Evolutionary conservation across 2,329 filamentous ascomycete genomes (phyloP).

Genomic region (Raffaelea arxii): DNA sequence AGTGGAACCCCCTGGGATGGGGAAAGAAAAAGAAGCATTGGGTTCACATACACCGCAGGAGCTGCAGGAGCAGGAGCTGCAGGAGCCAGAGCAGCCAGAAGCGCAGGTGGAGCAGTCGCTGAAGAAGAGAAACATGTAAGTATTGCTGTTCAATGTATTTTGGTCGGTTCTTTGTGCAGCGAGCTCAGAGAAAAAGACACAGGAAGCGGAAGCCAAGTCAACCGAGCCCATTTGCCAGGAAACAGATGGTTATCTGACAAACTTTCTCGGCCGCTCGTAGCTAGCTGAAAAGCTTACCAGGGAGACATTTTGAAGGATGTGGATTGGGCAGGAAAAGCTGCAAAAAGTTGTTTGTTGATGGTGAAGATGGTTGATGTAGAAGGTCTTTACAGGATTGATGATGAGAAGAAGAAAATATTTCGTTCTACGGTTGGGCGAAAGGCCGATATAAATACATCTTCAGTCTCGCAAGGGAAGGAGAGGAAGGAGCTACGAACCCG

Average conservation of each 20-base stretch:
- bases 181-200: background rate
- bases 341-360: background rate
- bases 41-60: slow-evolving; percentile 12
- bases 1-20: too few relatives aligned
- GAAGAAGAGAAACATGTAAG: background rate
- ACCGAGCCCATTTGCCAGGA: too few relatives aligned
- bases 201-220: background rate
- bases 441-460: slow-evolving; percentile 4
- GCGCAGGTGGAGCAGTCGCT: slow-evolving; percentile 13
- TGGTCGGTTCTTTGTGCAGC: background rate
- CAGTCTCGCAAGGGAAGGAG: too few relatives aligned
- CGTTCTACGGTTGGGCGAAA: background rate
- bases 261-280: too few relatives aligned
- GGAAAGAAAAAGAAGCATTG: background rate
- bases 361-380: background rate
- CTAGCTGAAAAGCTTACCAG: slow-evolving; percentile 9
- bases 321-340: background rate
- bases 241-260: too few relatives aligned
- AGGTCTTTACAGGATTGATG: background rate
- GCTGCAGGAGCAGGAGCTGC: slow-evolving; percentile 12
- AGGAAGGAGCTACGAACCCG: background rate
- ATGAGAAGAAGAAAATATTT: background rate
- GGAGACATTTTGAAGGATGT: slow-evolving; percentile 10
- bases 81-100: slow-evolving; percentile 13
- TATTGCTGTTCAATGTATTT: background rate